phyloP scores from a whole-genome alignment of 371 early-diverging fungal genomes.

The Coemansia linderi region DNA sequence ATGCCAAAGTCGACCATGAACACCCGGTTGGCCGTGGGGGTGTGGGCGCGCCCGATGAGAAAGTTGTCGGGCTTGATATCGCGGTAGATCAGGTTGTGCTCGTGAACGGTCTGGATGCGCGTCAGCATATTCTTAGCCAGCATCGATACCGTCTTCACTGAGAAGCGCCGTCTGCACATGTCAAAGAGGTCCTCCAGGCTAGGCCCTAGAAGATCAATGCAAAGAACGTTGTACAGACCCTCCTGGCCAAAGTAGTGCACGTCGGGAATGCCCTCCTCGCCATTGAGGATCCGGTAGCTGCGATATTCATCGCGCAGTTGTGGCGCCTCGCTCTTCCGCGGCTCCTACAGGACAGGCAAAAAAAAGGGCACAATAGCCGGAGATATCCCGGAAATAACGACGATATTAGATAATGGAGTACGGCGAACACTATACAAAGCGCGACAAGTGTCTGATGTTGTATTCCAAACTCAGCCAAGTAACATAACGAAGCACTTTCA shows the following conservation, averaged over 20 bases:
- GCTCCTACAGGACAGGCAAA: conserved; percentile 61
- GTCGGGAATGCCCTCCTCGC: conserved; percentile 95
- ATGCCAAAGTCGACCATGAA: conserved; percentile 99
- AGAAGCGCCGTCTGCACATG: conserved; percentile 95
- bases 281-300: conserved; percentile 91
- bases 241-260: conserved; percentile 93
- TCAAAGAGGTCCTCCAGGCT: conserved; percentile 98
- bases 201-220: conserved; percentile 98
- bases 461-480: conserved; percentile 1
- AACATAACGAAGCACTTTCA: background rate
- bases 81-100: conserved; percentile 79
- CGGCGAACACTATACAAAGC: background rate
- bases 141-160: conserved; percentile 95
- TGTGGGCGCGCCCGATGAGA: conserved; percentile 94
- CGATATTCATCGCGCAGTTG: conserved; percentile 97
- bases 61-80: conserved; percentile 99
- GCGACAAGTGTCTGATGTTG: background rate
- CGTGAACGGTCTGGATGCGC: conserved; percentile 96
- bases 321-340: conserved; percentile 89
- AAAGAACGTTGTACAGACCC: conserved; percentile 93
- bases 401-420: conserved; percentile 5
- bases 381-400: conserved; percentile 13
- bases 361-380: background rate
- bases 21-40: conserved; percentile 82
- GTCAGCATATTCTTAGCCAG: conserved; percentile 97